phyloP scores from a whole-genome alignment of 139 green algal genomes.

The Penium margaritaceum region DNA sequence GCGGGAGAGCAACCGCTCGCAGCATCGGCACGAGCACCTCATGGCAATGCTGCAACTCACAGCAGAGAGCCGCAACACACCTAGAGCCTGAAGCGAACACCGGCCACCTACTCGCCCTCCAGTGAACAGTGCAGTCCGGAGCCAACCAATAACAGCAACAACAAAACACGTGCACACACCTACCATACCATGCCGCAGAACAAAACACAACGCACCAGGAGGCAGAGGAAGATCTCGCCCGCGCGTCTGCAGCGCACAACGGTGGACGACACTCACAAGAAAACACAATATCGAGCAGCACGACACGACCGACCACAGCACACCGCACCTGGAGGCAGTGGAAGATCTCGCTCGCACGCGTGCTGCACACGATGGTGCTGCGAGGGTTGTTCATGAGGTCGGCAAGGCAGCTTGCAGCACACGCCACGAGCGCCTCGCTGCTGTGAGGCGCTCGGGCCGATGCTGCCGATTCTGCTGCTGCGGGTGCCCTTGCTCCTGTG shows the following conservation, averaged over 20 bases:
- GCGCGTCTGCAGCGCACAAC: neutral
- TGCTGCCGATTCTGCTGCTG: too few relatives aligned
- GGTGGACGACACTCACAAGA: neutral
- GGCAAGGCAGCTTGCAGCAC: neutral
- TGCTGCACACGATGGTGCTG: conserved; percentile 3
- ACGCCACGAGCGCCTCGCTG: neutral
- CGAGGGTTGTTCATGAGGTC: neutral
- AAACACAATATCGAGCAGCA: neutral
- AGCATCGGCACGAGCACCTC: too few relatives aligned
- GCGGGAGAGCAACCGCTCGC: too few relatives aligned
- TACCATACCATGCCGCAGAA: too few relatives aligned
- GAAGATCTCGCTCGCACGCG: neutral
- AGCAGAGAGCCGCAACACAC: neutral
- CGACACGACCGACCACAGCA: neutral
- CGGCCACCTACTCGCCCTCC: neutral
- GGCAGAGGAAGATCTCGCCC: conserved; percentile 5
- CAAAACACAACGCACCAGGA: too few relatives aligned
- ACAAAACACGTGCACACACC: too few relatives aligned
- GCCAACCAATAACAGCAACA: neutral
- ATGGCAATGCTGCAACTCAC: neutral
- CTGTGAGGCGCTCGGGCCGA: too few relatives aligned
- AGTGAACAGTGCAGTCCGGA: neutral
- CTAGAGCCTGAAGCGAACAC: neutral
- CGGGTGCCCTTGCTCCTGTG: too few relatives aligned
- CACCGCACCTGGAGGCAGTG: neutral